Percentiles rank a stretch among this genome's conserved stretches.
These are phyloP conservation scores for Lizonia empirigonia DNA, from an alignment of 2,329 filamentous ascomycete genomes.

Conservation along the genomic window DNA sequence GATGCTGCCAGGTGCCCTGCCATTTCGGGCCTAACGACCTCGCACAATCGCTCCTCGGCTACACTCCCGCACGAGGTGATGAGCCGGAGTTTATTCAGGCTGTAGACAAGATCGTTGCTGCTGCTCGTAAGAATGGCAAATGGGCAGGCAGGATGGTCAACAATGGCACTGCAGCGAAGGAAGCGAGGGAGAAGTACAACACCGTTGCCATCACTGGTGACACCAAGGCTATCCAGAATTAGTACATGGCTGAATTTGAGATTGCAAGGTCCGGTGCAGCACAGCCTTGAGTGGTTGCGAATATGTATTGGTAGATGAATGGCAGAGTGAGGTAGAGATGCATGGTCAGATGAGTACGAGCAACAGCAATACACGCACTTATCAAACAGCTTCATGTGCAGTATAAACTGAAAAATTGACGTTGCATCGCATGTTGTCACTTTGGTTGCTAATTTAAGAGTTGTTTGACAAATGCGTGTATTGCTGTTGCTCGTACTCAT, in stretches of 20 bases:
- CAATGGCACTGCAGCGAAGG: slow-evolving; percentile 49
- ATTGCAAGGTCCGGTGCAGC: slow-evolving; percentile 19
- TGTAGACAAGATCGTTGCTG: slow-evolving; percentile 56
- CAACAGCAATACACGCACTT: slow-evolving; percentile 1
- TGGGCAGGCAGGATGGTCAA: slow-evolving; percentile 63
- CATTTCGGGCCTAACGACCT: slow-evolving; percentile 66
- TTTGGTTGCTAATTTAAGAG: neutral
- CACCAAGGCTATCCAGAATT: slow-evolving; percentile 57
- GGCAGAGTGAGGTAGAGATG: neutral
- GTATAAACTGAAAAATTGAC: too few species aligned
- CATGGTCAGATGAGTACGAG: slow-evolving; percentile 1
- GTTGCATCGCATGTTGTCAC: neutral
- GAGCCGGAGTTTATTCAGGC: slow-evolving; percentile 64
- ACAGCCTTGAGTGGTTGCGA: neutral
- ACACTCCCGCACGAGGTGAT: slow-evolving; percentile 60
- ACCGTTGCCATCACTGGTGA: slow-evolving; percentile 56
- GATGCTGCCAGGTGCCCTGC: neutral
- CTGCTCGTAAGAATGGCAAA: slow-evolving; percentile 67
- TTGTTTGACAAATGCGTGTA: neutral
- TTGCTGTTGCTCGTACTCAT: slow-evolving; percentile 6
- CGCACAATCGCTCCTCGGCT: slow-evolving; percentile 60
- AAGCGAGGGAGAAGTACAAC: slow-evolving; percentile 49
- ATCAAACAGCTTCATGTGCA: neutral
- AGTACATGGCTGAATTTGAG: slow-evolving; percentile 48
- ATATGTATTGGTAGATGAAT: neutral